phyloP scores from a whole-genome alignment of 1,284 basidiomycete species.

The Ustilago loliicola region DNA sequence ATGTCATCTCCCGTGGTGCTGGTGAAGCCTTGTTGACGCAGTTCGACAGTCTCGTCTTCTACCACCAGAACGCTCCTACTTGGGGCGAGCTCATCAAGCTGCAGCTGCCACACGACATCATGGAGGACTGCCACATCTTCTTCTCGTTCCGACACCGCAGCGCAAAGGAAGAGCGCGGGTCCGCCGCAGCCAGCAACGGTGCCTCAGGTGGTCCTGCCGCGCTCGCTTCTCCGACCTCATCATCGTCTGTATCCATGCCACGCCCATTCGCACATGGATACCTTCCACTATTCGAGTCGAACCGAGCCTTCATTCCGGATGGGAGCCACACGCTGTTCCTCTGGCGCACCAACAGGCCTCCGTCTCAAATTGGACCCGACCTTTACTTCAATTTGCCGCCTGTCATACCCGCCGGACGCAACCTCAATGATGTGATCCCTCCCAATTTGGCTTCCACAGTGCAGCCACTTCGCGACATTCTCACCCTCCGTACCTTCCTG shows the following conservation, averaged over 20 bases:
- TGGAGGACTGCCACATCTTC: slow-evolving; percentile 89
- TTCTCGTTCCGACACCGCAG: slow-evolving; percentile 90
- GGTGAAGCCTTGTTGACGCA: slow-evolving; percentile 84
- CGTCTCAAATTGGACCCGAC: slow-evolving; percentile 75
- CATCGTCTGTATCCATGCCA: slow-evolving; percentile 16
- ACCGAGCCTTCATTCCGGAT: slow-evolving; percentile 86
- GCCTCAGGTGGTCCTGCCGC: not conserved
- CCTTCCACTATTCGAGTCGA: slow-evolving; percentile 85
- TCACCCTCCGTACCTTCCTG: slow-evolving; percentile 87
- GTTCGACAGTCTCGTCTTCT: slow-evolving; percentile 85
- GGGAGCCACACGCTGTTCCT: slow-evolving; percentile 82
- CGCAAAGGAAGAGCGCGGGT: slow-evolving; percentile 70
- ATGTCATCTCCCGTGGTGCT: slow-evolving; percentile 84
- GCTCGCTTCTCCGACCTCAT: slow-evolving; percentile 18
- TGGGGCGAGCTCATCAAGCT: slow-evolving; percentile 95
- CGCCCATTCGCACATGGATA: slow-evolving; percentile 90
- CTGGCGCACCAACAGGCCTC: slow-evolving; percentile 58
- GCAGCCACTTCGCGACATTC: slow-evolving; percentile 76
- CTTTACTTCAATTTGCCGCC: slow-evolving; percentile 74
- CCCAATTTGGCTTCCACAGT: slow-evolving; percentile 55
- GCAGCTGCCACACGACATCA: slow-evolving; percentile 78
- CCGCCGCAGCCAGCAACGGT: slow-evolving; percentile 27
- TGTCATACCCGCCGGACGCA: slow-evolving; percentile 77
- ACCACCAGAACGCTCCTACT: slow-evolving; percentile 76
- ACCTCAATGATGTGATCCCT: slow-evolving; percentile 64